Base-by-base conservation (phyloP, 345 rosid genomes). In the Salix purpurea region DNA sequence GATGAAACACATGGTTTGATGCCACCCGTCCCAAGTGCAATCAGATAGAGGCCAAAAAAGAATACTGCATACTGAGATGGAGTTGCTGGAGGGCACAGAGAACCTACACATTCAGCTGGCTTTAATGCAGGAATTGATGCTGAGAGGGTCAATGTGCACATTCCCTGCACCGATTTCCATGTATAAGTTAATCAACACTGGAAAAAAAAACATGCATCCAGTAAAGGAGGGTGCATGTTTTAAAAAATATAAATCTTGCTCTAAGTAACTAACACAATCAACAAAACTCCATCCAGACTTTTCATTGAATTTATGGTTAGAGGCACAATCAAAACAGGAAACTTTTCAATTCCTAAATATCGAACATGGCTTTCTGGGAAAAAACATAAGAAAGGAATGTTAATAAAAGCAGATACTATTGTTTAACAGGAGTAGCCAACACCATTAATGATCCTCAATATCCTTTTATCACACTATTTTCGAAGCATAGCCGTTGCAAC, bases 1-100 rank as follows among this genome's bases (percentile, higher is more conserved):
- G 98, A 93, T 2, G 98, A 93, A 44, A 93, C 98, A 28, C 98
- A 96, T 0, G 98, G 98, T 80, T 95, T 95, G 89, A 93, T 95
- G 18, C 99, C 96, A 76, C 99, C 98, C 15, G 99, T 89, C 18
- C 97, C 99, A 0, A 95, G 87, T 0, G 99, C 98, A 65, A 93
- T 93, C 72, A 96, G 88, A 85, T 93, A 91, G 66, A 95, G 96
- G 77, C 98, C 98, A 7, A 86, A n/a, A 85, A 90, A 93, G 84
- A 96, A 90, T 73, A 91, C 90, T 0, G 84, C 89, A 52, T 90
- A 90, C 83, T 93, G 97, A 79, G 87, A 83, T 48, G 86, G 67
- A 7, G 91, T 88, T 71, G 98, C 91, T 4, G 92, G 37, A 66
- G 97, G 98, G 79, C 99, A 95, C 1, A 86, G 30, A 2, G 80